Evolutionary conservation across 1,284 basidiomycete species (phyloP), one percentile per base, ranked within the genome.

Genomic region (Tetrapyrgos nigripes): DNA sequence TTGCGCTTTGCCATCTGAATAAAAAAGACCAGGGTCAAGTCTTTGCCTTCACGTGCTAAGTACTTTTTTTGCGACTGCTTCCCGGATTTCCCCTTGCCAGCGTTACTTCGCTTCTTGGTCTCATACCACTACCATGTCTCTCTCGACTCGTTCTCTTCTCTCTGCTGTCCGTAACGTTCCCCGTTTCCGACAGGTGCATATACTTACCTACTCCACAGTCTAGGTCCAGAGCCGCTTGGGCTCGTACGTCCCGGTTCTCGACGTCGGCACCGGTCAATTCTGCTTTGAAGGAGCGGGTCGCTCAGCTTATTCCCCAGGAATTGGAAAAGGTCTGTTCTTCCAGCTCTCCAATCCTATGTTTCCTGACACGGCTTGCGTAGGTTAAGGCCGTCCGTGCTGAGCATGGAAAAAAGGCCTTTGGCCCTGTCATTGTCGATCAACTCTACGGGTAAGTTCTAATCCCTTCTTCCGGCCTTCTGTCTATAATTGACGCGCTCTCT

Each of bases 371-470:
- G 60, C 49, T 43, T 4, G n/a, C n/a, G n/a, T 60, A 93, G 91
- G 91, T 96, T 68, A 96, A 96, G 77, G 85, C 85, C 59, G 85
- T 89, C 71, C 90, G 93, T 70, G 86, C 86, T 62, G 86, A 86
- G 69, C 89, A 96, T 78, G 96, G 95, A 67, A 88, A 91, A 81
- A 96, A 96, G 81, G 76, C 90, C 21, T 96, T 97, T 68, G 95
- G 95, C 52, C 92, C 93, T 61, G 91, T 95, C 67, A 74, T 91
- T 61, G 94, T 97, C 59, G 94, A 97, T 79, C 94, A 97, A 77
- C 88, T 95, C 66, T 93, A 92, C 71, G 91, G 91, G 90, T 86
- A 67, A 57, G 84, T 73, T n/a, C n/a, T n/a, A n/a, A 48, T 24
- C 43, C 48, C 27, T 40, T 57, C 27, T 37, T 35, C 28, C 44